phyloP scores from a whole-genome alignment of 225 moss, liverwort and hornwort genomes.

The Ulota crispa region DNA sequence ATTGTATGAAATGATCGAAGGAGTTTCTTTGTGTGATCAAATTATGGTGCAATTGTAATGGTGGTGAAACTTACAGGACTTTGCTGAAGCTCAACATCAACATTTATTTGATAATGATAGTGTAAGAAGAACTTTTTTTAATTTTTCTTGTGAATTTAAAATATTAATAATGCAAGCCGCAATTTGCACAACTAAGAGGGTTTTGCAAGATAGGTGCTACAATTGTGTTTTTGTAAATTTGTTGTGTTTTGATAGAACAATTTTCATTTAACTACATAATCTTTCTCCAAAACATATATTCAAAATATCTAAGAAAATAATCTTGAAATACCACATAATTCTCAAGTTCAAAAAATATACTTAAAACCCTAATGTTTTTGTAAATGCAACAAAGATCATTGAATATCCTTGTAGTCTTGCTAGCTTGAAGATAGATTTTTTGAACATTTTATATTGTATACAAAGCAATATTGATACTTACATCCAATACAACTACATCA shows the following conservation, averaged over 20 bases:
- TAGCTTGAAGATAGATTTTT: not conserved
- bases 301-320: accelerated
- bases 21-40: not conserved
- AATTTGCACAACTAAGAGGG: not conserved
- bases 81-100: not conserved
- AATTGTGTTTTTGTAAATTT: not conserved
- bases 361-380: not conserved
- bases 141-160: no score
- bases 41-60: not conserved
- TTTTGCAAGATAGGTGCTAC: not conserved
- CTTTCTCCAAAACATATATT: accelerated
- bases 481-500: not conserved
- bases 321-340: not conserved
- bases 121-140: accelerated
- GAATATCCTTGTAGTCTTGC: not conserved
- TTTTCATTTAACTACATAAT: not conserved
- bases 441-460: not conserved
- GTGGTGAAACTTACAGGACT: not conserved
- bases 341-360: not conserved
- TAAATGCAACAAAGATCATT: not conserved
- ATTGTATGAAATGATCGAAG: not conserved
- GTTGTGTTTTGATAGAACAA: no score
- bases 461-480: not conserved
- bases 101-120: no score
- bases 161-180: not conserved